Evolutionary conservation across 2,329 filamentous ascomycete species (phyloP).

Genomic region (Aureobasidium sp.): DNA sequence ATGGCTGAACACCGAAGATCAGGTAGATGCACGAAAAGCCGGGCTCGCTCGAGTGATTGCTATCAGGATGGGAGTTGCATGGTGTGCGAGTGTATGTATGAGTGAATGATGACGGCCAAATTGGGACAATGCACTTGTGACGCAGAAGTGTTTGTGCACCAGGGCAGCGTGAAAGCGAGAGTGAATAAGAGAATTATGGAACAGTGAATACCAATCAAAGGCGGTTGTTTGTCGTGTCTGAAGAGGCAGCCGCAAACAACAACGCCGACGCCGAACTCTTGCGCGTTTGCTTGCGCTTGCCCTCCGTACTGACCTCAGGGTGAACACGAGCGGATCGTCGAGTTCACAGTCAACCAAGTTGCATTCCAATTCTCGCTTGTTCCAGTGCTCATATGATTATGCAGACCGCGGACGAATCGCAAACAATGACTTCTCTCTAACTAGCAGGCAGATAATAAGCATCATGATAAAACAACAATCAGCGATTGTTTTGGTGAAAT

Average conservation of each 20-base stretch:
- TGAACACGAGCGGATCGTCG: neutral
- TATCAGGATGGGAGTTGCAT: neutral
- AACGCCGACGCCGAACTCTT: neutral
- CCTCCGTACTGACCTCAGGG: neutral
- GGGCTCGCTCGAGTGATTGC: neutral
- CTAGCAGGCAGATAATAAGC: neutral
- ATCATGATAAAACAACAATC: neutral
- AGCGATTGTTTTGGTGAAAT: neutral
- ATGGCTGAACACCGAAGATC: neutral
- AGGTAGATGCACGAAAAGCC: neutral
- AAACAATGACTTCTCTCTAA: neutral
- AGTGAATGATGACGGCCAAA: neutral
- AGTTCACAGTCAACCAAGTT: neutral
- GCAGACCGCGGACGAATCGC: neutral
- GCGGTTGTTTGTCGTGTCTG: neutral
- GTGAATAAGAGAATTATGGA: neutral
- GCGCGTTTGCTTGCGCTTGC: neutral
- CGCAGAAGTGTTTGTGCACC: neutral
- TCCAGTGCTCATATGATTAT: neutral
- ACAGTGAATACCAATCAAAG: neutral
- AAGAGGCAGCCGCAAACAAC: neutral
- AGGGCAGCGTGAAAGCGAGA: neutral
- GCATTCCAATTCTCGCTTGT: slow-evolving; percentile 1
- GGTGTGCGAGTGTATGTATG: neutral
- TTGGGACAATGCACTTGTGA: slow-evolving; percentile 7